These are phyloP conservation scores for Limnanthes douglasii DNA, from an alignment of 345 rosid genomes.

Conservation along the genomic window DNA sequence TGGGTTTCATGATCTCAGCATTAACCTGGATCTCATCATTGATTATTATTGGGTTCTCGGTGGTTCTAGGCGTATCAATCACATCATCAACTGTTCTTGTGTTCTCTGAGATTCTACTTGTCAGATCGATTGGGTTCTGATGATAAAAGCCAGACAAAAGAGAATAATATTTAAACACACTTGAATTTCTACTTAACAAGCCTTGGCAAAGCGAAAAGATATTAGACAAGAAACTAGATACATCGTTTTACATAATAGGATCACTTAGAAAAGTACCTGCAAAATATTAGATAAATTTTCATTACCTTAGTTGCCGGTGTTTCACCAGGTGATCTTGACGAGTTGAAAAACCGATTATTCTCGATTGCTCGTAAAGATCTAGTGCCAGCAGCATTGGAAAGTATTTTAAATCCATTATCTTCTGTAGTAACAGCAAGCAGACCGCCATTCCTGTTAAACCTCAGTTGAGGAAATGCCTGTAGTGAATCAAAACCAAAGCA, in stretches of 20 bases:
- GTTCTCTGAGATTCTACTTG: conserved; percentile 71
- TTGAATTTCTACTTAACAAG: conserved; percentile 5
- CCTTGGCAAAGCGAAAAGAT: background rate
- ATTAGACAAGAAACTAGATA: no score
- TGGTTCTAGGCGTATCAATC: conserved; percentile 56
- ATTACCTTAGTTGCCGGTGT: conserved; percentile 51
- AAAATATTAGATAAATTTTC: no score
- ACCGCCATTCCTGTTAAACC: conserved; percentile 79
- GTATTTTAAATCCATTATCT: conserved; percentile 86
- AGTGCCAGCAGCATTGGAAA: conserved; percentile 56
- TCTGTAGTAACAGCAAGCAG: conserved; percentile 82
- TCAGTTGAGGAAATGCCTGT: conserved; percentile 65
- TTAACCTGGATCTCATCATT: no score
- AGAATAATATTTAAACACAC: background rate
- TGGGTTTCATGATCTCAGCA: conserved; percentile 52
- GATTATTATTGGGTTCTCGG: no score
- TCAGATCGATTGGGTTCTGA: no score
- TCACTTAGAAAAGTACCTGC: no score
- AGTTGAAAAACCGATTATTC: conserved; percentile 46
- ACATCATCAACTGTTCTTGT: conserved; percentile 55
- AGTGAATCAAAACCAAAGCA: no score
- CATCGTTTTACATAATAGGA: no score
- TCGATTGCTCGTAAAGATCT: conserved; percentile 47
- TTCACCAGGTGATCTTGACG: conserved; percentile 44
- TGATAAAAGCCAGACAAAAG: conserved; percentile 2